These are phyloP conservation scores for Gaertneriomyces sp. DNA, from an alignment of 192 early-diverging fungal genomes.

Conservation along the genomic window DNA sequence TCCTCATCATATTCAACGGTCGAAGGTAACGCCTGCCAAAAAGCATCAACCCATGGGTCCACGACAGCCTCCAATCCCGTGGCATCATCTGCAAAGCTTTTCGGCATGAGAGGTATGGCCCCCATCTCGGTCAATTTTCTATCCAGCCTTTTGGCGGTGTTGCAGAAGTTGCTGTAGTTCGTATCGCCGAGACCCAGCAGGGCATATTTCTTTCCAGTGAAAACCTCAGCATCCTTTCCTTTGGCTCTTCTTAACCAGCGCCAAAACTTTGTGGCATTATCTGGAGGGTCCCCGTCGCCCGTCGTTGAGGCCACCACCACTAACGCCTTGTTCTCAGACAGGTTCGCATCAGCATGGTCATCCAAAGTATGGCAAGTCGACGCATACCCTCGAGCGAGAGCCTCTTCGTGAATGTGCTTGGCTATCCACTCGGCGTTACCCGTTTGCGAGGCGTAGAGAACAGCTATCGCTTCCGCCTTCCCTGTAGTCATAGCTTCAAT, in stretches of 20 bases:
- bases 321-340: slow-evolving; percentile 50
- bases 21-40: slow-evolving; percentile 70
- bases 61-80: slow-evolving; percentile 85
- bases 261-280: slow-evolving; percentile 91
- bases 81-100: slow-evolving; percentile 87
- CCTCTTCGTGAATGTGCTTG: slow-evolving; percentile 74
- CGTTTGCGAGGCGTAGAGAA: slow-evolving; percentile 88
- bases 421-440: slow-evolving; percentile 94
- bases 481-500: slow-evolving; percentile 4
- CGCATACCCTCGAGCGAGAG: slow-evolving; percentile 65
- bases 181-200: slow-evolving; percentile 81
- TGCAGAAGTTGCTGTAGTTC: slow-evolving; percentile 92
- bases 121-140: slow-evolving; percentile 72
- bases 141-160: slow-evolving; percentile 77
- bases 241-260: slow-evolving; percentile 65
- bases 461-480: slow-evolving; percentile 13
- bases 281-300: slow-evolving; percentile 94
- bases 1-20: slow-evolving; percentile 44
- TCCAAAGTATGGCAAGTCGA: slow-evolving; percentile 65
- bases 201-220: slow-evolving; percentile 62
- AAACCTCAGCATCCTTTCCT: slow-evolving; percentile 43
- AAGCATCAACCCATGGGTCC: slow-evolving; percentile 84
- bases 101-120: slow-evolving; percentile 67
- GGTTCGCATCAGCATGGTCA: slow-evolving; percentile 64
- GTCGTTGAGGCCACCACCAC: slow-evolving; percentile 89